A percentile compares a stretch with the other conserved stretches of the same genome.
These are phyloP conservation scores for Pleurotus platypus DNA, from an alignment of 768 basidiomycete species.

Conservation along the genomic window DNA sequence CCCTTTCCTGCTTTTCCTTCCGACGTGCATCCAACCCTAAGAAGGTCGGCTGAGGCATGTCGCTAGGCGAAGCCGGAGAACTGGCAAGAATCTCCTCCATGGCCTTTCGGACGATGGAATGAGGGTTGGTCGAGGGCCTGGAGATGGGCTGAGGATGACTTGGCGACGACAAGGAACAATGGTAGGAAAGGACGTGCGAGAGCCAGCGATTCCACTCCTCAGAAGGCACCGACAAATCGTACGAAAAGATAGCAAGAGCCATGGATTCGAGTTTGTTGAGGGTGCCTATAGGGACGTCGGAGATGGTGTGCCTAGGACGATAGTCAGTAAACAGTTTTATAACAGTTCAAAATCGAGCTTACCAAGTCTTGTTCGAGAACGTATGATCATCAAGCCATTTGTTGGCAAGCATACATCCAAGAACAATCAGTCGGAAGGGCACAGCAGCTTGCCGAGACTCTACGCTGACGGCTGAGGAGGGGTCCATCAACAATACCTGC, in stretches of 20 bases:
- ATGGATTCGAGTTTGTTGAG: slow-evolving; percentile 72
- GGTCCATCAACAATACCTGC: slow-evolving; percentile 55
- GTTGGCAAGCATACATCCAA: slow-evolving; percentile 84
- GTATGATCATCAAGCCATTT: slow-evolving; percentile 90
- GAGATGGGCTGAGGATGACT: slow-evolving; percentile 71
- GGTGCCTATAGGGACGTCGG: slow-evolving; percentile 65
- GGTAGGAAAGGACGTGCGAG: slow-evolving; percentile 58
- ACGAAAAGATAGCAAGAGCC: slow-evolving; percentile 64
- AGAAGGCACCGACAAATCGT: slow-evolving; percentile 66
- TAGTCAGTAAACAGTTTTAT: slow-evolving; percentile 7
- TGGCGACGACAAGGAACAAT: slow-evolving; percentile 57
- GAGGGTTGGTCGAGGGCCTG: slow-evolving; percentile 70
- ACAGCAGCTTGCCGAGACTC: slow-evolving; percentile 54
- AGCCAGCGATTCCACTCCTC: slow-evolving; percentile 73
- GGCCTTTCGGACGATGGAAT: slow-evolving; percentile 61
- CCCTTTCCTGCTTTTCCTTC: slow-evolving; percentile 45
- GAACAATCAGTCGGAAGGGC: slow-evolving; percentile 70
- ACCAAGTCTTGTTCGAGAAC: slow-evolving; percentile 90
- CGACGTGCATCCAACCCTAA: slow-evolving; percentile 66
- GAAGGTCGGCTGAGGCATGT: slow-evolving; percentile 62
- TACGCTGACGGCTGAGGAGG: slow-evolving; percentile 34
- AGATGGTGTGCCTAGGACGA: slow-evolving; percentile 68
- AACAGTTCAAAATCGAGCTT: slow-evolving; percentile 19
- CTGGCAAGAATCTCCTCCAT: slow-evolving; percentile 68
- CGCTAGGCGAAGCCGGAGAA: slow-evolving; percentile 15